Conservation (phyloP, 768 basidiomycete species). For the Termitomyces sp. region DNA sequence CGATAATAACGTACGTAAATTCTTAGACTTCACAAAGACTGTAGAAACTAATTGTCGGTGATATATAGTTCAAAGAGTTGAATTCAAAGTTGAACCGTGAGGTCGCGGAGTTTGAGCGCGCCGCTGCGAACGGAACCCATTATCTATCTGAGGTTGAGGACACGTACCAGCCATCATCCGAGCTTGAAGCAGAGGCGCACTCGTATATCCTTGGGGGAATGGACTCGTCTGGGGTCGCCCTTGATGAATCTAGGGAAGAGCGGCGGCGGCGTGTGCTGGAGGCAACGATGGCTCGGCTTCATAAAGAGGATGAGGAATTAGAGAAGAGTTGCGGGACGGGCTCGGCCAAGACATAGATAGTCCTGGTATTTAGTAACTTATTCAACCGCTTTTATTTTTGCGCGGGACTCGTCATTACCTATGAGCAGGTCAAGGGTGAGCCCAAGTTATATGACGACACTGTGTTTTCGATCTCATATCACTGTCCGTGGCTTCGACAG, state of each 20-base stretch:
- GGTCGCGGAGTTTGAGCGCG: slow-evolving; percentile 64
- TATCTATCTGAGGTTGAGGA: slow-evolving; percentile 39
- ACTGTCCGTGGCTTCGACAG: neutral
- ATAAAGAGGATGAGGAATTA: slow-evolving; percentile 66
- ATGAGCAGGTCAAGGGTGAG: neutral
- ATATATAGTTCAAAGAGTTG: slow-evolving; percentile 63
- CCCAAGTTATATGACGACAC: neutral
- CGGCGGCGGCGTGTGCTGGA: slow-evolving; percentile 52
- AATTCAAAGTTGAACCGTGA: slow-evolving; percentile 75
- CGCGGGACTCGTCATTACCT: neutral
- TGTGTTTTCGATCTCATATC: too few species aligned
- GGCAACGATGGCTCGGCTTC: slow-evolving; percentile 59
- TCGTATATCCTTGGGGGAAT: slow-evolving; percentile 49
- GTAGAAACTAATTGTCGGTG: neutral
- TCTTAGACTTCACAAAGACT: neutral
- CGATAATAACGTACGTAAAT: slow-evolving; percentile 59
- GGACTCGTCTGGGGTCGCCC: slow-evolving; percentile 8
- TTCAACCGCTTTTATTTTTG: neutral
- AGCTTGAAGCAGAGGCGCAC: slow-evolving; percentile 54
- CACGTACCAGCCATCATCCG: slow-evolving; percentile 51
- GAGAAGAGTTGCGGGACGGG: slow-evolving; percentile 70
- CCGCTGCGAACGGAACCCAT: slow-evolving; percentile 50
- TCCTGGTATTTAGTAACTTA: neutral
- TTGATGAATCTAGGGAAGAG: slow-evolving; percentile 52
- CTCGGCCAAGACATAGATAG: slow-evolving; percentile 5